Conservation (phyloP, 2,329 filamentous ascomycete species). For the Curvularia eragrostidis region DNA sequence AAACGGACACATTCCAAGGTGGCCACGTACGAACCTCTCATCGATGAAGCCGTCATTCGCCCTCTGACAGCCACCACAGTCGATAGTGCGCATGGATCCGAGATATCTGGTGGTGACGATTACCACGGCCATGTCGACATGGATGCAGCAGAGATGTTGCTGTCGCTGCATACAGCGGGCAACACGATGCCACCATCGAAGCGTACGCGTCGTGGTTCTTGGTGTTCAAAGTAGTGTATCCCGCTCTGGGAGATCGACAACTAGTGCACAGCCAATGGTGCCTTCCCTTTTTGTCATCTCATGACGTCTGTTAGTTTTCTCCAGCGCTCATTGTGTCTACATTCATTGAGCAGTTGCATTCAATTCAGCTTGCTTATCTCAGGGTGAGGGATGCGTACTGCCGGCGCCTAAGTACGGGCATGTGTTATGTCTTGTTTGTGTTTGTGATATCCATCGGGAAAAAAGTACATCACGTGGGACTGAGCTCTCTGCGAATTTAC, state of each 20-base stretch:
- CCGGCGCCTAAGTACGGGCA: slow-evolving; percentile 10
- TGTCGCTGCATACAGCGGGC: slow-evolving; percentile 40
- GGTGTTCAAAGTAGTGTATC: slow-evolving; percentile 19
- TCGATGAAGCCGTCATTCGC: slow-evolving; percentile 9
- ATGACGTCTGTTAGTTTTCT: slow-evolving; percentile 15
- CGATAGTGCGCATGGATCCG: slow-evolving; percentile 11
- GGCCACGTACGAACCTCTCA: slow-evolving; percentile 8
- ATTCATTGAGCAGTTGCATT: slow-evolving; percentile 17
- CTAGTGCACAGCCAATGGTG: slow-evolving; percentile 8
- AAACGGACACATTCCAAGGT: slow-evolving; percentile 43
- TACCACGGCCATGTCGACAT: slow-evolving; percentile 32
- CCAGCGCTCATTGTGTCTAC: slow-evolving; percentile 24
- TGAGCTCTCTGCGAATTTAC: neutral
- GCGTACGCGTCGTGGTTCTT: slow-evolving; percentile 41
- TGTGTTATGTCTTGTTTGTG: slow-evolving; percentile 15
- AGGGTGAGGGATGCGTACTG: slow-evolving; percentile 6
- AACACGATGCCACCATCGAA: slow-evolving; percentile 31
- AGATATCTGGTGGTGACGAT: slow-evolving; percentile 10
- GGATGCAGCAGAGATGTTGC: slow-evolving; percentile 47
- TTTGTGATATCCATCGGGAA: slow-evolving; percentile 23
- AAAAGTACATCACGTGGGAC: slow-evolving; percentile 7
- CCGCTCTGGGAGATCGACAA: slow-evolving; percentile 5
- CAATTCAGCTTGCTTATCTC: slow-evolving; percentile 7
- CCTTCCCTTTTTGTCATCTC: slow-evolving; percentile 15
- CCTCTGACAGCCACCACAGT: slow-evolving; percentile 13